phyloP scores from a whole-genome alignment of 2,329 filamentous ascomycete species.

The Fusarium pininemorale region DNA sequence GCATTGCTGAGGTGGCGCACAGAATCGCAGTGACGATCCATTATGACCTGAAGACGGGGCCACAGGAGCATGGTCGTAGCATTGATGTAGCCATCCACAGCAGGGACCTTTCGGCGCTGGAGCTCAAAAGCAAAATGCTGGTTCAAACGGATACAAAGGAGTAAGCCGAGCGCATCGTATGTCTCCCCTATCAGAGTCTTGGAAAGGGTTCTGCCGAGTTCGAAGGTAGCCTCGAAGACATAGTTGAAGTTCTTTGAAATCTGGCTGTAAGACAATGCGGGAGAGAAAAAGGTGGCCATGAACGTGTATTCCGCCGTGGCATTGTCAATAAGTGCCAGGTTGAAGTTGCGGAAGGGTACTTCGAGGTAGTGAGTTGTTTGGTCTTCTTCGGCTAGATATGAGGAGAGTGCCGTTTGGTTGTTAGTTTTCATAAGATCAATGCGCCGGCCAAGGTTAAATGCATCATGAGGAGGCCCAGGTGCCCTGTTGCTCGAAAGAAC shows the following conservation, averaged over 20 bases:
- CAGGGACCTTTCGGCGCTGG: conserved; percentile 88
- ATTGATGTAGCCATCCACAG: conserved; percentile 91
- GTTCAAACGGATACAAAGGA: conserved; percentile 92
- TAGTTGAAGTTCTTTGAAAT: conserved; percentile 86
- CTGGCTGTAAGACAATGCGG: conserved; percentile 76
- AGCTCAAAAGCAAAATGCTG: conserved; percentile 95
- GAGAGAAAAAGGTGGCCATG: conserved; percentile 87
- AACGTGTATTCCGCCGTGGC: conserved; percentile 95
- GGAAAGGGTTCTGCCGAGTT: conserved; percentile 80
- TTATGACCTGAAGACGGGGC: conserved; percentile 93
- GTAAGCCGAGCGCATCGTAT: conserved; percentile 84
- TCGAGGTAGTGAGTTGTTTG: conserved; percentile 87
- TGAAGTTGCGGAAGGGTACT: conserved; percentile 91
- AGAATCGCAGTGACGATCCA: conserved; percentile 92
- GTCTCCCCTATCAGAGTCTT: conserved; percentile 79
- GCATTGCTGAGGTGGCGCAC: conserved; percentile 70
- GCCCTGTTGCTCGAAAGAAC: conserved; percentile 59
- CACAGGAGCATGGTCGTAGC: conserved; percentile 95
- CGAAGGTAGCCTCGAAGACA: conserved; percentile 89
- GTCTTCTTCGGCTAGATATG: conserved; percentile 92
- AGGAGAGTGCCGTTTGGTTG: conserved; percentile 80
- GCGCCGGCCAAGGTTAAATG: conserved; percentile 87
- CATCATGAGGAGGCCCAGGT: conserved; percentile 75
- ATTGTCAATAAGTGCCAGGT: conserved; percentile 92
- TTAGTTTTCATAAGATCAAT: conserved; percentile 81